Base-by-base conservation (phyloP, 768 basidiomycete genomes). In the Leccinum imitatum region DNA sequence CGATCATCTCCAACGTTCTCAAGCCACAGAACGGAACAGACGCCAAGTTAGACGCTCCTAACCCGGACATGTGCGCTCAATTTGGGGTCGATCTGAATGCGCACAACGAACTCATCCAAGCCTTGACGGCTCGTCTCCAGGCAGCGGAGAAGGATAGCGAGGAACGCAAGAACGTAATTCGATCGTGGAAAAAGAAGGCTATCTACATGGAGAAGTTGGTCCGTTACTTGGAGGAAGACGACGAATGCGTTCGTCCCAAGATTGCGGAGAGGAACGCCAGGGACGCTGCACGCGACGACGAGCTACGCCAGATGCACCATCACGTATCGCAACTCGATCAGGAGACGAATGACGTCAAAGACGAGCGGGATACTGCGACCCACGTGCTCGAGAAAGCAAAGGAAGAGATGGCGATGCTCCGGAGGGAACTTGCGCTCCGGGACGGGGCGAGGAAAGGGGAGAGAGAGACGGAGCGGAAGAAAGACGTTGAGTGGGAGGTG, bases 211-310 rank as follows among this genome's bases (percentile, higher is more conserved):
- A 93, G 74, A 81, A 78, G 62, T 77, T 83, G 60, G 86, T 87
- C 55, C 80, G 85, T 15, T 75, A 78, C 58, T 78, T 89, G 31
- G 90, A 96, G 77, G 93, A 95, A 69, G 90, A 95, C 69, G 90
- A 95, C 30, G 95, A 98, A 61, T 80, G 84, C 7, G 89, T 89
- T 47, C 80, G 93, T 44, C 86, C 90, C 65, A 91, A 91, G 67
- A 91, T 87, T 66, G 77, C 93, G 72, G 89, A 90, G 60, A 78
- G 87, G 19, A 90, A 92, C 62, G 75, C 95, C 44, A 95, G 96
- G 80, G 90, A 91, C 66, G 88, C 87, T 63, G 88, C 90, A 2
- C 90, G 89, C 59, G 82, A 88, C 2, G 86, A 87, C 72, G 92
- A 87, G 31, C 77, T 98, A 68, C 80, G 90, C 50, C 85, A 86